phyloP scores from a whole-genome alignment of 164 flowering plant species.

The Brasenia schreberi region DNA sequence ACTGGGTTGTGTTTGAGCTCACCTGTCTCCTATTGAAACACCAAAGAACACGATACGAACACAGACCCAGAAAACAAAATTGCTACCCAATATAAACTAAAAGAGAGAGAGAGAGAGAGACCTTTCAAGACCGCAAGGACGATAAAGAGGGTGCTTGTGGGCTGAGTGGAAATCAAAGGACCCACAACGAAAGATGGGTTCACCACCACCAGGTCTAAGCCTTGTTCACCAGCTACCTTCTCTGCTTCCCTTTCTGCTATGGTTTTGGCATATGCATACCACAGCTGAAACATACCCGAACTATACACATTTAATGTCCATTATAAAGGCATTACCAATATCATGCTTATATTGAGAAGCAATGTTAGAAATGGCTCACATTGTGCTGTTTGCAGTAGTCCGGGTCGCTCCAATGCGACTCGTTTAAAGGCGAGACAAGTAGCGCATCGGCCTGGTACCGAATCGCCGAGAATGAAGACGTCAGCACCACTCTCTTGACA shows the following conservation, averaged over 20 bases:
- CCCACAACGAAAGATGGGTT: slow-evolving; percentile 81
- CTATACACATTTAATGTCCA: too few species aligned
- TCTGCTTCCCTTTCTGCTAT: slow-evolving; percentile 64
- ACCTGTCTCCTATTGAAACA: too few species aligned
- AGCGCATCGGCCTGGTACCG: slow-evolving; percentile 60
- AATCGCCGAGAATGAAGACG: slow-evolving; percentile 89
- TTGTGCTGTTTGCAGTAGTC: slow-evolving; percentile 73
- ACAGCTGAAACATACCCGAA: slow-evolving; percentile 29
- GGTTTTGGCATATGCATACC: slow-evolving; percentile 81
- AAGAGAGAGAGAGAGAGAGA: slow-evolving; percentile 1
- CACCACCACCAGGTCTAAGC: slow-evolving; percentile 60
- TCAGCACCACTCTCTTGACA: slow-evolving; percentile 73
- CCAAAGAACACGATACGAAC: too few species aligned
- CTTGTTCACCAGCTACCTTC: slow-evolving; percentile 39
- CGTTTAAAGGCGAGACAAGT: slow-evolving; percentile 58
- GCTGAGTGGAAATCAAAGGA: slow-evolving; percentile 72
- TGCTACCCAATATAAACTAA: too few species aligned
- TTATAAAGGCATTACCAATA: too few species aligned
- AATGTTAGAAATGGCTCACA: slow-evolving; percentile 19
- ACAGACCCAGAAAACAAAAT: too few species aligned
- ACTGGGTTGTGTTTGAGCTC: too few species aligned
- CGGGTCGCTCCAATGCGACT: slow-evolving; percentile 85
- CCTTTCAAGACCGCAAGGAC: slow-evolving; percentile 50
- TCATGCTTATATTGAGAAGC: too few species aligned
- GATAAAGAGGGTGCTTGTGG: slow-evolving; percentile 67